Evolutionary conservation across 345 rosid genomes (phyloP), one percentile per base, ranked within the genome.

Genomic region (Arabidopsis thaliana): DNA sequence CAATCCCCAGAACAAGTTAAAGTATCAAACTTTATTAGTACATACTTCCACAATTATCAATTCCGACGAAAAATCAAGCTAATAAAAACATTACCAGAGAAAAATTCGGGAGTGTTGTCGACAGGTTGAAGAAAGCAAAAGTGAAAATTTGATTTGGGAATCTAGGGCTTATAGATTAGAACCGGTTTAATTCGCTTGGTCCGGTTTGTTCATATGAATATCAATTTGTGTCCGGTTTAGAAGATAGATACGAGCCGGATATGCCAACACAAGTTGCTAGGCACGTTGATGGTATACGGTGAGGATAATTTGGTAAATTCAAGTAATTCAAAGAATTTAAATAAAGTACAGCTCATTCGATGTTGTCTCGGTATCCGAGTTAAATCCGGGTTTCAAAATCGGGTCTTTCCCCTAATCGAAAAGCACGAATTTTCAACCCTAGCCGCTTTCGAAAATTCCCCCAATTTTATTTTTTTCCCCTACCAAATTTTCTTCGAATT

Each of bases 281-380:
- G 69, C 77, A 78, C 78, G 77, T 66, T 66, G 72, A 42, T 57
- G 33, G 34, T 57, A 70, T 30, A 78, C 72, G 56, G 45, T 32
- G 69, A 78, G 81, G 81, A 20, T 44, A 37, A 0, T 36, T n/a
- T 52, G 4, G 81, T 78, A 52, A 72, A 44, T 78, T 59, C 45
- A 0, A 0, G 0, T 14, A 1, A 8, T 4, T 20, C 8, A 22
- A 65, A 64, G 14, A 7, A 7, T 11, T 40, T 65, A 52, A 72
- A 67, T 66, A 66, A 66, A 33, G 64, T 42, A 72, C 78, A 78
- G 73, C 77, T 78, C 73, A 58, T 78, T 72, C 63, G 69, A 34
- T 24, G 78, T 33, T 76, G 68, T 78, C 81, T 78, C 73, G 77
- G 77, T 78, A 78, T 78, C 81, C 81, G 73, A 78, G 72, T 41